Base-by-base conservation (phyloP, 202 grass and related monocot species). In the Elaeis oleifera region DNA sequence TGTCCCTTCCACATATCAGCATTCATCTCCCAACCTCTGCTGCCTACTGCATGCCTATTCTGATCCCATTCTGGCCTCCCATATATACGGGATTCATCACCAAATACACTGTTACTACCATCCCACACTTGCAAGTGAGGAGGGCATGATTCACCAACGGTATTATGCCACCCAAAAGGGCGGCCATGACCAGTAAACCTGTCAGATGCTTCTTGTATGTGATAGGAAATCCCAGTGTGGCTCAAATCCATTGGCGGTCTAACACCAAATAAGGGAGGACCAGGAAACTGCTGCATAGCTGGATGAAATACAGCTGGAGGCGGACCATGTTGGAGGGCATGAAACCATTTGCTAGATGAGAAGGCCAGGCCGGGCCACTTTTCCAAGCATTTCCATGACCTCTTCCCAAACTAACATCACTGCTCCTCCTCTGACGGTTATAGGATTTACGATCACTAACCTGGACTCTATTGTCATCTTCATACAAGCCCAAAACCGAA, bases 151-250 rank as follows among this genome's bases (percentile, higher is more conserved):
- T 90, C 88, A 63, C 94, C 85, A 24, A 91, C 36, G 49, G 77
- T 62, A 72, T 83, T 89, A 64, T 87, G 88, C 95, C 95, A 99
- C 59, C 88, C 95, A 84, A 84, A 99, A 18, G 95, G 80, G 58
- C 75, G 83, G 56, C 92, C 83, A 63, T 90, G 91, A 9, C 74
- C 59, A 0, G 78, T 61, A 79, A 90, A 90, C 81, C 87, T 83
- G 64, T 90, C 86, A 52, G 84, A 68, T n/a, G 63, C 20, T 11
- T 99, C 95, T 78, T 89, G 88, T 72, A 99, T 77, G 55, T 80
- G 87, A 88, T 88, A 90, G 50, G 87, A 84, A 65, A 88, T 79
- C 70, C 91, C 90, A 60, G 77, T 65, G 67, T 89, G 88, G 31
- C 71, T 76, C 79, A 92, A 78, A 58, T 89, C 70, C 77, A 85